Evolutionary conservation across 2,329 filamentous ascomycete species (phyloP).

Genomic region (Fusarium keratoplasticum): DNA sequence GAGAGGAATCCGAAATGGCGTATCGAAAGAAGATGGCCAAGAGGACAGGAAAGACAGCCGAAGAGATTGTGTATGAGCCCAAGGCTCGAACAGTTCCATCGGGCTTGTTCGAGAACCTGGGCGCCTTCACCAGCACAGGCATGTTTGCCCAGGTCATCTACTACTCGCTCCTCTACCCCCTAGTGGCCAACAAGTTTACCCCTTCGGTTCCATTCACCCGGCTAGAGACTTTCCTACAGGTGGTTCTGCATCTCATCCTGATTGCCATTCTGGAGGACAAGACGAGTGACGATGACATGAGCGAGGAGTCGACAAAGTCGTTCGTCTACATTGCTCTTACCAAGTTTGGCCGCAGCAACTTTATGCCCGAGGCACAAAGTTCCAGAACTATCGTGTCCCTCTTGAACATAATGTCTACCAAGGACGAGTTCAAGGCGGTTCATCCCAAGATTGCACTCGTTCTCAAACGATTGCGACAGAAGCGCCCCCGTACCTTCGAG

Average conservation of each 20-base stretch:
- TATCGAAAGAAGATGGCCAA: conserved; percentile 90
- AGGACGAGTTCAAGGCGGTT: conserved; percentile 83
- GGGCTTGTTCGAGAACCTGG: conserved; percentile 81
- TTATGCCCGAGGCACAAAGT: conserved; percentile 65
- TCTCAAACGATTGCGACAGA: conserved; percentile 86
- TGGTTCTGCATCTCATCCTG: conserved; percentile 87
- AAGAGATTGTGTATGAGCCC: conserved; percentile 93
- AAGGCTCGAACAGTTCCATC: conserved; percentile 79
- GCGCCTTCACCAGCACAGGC: conserved; percentile 83
- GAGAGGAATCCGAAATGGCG: conserved; percentile 91
- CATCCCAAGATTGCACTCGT: conserved; percentile 88
- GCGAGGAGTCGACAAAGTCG: conserved; percentile 65
- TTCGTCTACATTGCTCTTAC: conserved; percentile 80
- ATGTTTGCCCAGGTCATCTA: conserved; percentile 93
- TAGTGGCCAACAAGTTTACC: conserved; percentile 75
- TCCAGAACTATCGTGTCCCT: conserved; percentile 73
- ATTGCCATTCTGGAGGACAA: conserved; percentile 88
- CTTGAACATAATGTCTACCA: conserved; percentile 71
- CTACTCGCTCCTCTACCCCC: conserved; percentile 85
- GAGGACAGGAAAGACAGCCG: conserved; percentile 81
- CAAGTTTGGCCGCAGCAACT: conserved; percentile 71
- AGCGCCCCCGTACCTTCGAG: conserved; percentile 79
- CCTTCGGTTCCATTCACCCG: conserved; percentile 83
- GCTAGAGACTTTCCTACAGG: conserved; percentile 91
- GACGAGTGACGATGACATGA: conserved; percentile 64